Base-by-base conservation (phyloP, 106 monocot genomes). In the Vanilla planifolia region DNA sequence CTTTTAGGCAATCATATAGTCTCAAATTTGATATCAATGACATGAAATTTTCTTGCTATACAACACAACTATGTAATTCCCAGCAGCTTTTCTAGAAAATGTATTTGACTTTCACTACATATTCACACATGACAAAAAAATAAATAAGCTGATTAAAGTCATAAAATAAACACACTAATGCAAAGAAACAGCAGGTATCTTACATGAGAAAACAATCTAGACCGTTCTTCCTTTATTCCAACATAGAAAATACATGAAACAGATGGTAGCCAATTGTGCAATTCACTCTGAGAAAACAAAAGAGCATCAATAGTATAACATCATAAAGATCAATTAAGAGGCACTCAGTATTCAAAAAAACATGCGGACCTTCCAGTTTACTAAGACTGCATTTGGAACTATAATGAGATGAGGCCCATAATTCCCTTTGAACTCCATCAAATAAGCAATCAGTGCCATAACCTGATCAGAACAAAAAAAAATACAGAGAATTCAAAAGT, bases 391-490 rank as follows among this genome's bases (percentile, higher is more conserved):
- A 84, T 96, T 96, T 52, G 96, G 96, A 56, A 91, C 96, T 66
- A 96, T 91, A 55, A 96, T 96, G n/a, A 96, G 87, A 77, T 96
- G 96, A 10, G 96, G 96, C 10, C 96, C 96, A 74, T 96, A 88
- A 62, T 96, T 96, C 34, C 87, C 87, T 75, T 96, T 96, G 69
- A 91, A 96, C 66, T 96, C 96, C 91, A 96, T 96, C 62, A 96
- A 78, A 61, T 91, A 91, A n/a, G 96, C 96, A 79, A 96, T 79
- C 74, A 96, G 77, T 47, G 96, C 79, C 91, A 96, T 91, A 33
- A 96, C 96, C 96, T 96, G 65, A 50, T 36, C 6, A 47, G 16
- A n/a, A 67, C 42, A 76, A 52, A 9, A 62, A 19, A 43, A 52
- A 32, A 24, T 26, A 35, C 30, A 53, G 53, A 29, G 32, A 53